Evolutionary conservation across 306 rosid genomes (phyloP).

Genomic region (Cucumis sativus): Cucumber_9930_V3 NC_026659.2:10857001-10857500

Average conservation of each 20-base stretch:
- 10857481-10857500: too few relatives aligned
- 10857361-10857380: too few relatives aligned
- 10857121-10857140: not conserved
- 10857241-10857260: not conserved
- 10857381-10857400: too few relatives aligned
- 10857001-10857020: not conserved
- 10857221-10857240: slow-evolving; percentile 7
- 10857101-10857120: not conserved
- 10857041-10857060: not conserved
- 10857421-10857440: too few relatives aligned
- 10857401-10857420: too few relatives aligned
- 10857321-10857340: not conserved
- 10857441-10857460: too few relatives aligned
- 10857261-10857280: not conserved
- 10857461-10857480: too few relatives aligned
- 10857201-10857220: slow-evolving; percentile 24
- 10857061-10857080: not conserved
- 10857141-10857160: slow-evolving; percentile 33
- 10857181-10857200: slow-evolving; percentile 31
- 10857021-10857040: not conserved
- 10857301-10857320: not conserved
- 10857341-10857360: not conserved
- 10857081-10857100: not conserved
- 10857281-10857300: not conserved
- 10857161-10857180: slow-evolving; percentile 26